Base-by-base conservation (phyloP, 768 basidiomycete species). In the Serpula lacrymans region DNA sequence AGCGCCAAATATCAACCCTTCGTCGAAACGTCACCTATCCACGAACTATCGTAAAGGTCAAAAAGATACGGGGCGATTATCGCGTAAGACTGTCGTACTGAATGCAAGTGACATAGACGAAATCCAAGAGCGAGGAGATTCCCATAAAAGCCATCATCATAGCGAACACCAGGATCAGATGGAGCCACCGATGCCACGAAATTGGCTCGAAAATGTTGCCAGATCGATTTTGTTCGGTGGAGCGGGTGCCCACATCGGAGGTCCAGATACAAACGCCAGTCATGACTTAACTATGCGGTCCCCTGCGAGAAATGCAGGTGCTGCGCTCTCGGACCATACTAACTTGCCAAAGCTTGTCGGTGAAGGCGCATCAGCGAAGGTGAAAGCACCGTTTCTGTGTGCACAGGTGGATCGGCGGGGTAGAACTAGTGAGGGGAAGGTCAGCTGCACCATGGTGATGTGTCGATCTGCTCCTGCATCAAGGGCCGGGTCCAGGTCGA, bases 201-300 rank as follows among this genome's bases (percentile, higher is more conserved):
- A 75, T n/a, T 88, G 85, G 85, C 62, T 87, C 17, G 80, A 83
- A 53, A 75, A 69, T 2, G 81, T 87, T n/a, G 71, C 82, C 7
- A 77, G 72, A 40, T 82, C 82, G 0, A 68, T 87, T 7, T 63
- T 80, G n/a, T 71, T 72, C 32, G 75, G 77, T 14, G 72, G 72
- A 3, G 55, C 64, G 25, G 75, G 68, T 4, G 64, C 71, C 1
- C 67, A 70, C 45, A 56, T 75, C 4, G 70, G 76, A 16, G 69
- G 73, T 0, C 72, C 70, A 8, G n/a, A n/a, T n/a, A n/a, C n/a
- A 28, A 34, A 32, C 41, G 27, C 45, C 52, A 42, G 45, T 50
- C 39, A 34, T 58, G 30, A 58, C 50, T 64, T 51, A 2, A 47
- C 44, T 20, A 48, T 34, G 42, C 53, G 53, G 12, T 40, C 11